Percentiles rank a stretch among this genome's conserved stretches.
phyloP scores from a whole-genome alignment of 1,139 yeast genomes.

The Suzukiozyma palmioleophila region DNA sequence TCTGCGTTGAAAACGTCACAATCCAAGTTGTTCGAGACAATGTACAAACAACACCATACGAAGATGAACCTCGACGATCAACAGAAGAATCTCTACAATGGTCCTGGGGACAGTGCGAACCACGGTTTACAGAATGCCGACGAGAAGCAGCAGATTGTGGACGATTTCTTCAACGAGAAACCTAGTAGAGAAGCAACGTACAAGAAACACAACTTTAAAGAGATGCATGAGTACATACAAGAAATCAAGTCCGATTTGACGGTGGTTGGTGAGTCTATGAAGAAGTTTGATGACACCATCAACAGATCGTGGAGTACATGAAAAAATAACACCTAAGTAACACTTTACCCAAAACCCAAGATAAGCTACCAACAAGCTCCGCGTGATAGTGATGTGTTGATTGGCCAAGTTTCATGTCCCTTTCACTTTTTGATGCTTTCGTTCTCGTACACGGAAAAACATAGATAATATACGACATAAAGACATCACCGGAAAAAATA shows the following conservation, averaged over 20 bases:
- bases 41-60: slow-evolving; percentile 39
- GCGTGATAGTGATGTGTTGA: no score
- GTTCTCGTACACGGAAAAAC: no score
- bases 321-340: no score
- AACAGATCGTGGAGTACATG: slow-evolving; percentile 27
- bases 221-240: slow-evolving; percentile 32
- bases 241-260: slow-evolving; percentile 31
- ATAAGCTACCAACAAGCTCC: no score
- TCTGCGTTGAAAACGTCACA: slow-evolving; percentile 57
- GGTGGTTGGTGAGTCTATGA: slow-evolving; percentile 37
- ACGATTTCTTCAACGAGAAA: slow-evolving; percentile 16
- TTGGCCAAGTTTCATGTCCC: no score
- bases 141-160: slow-evolving; percentile 12
- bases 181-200: slow-evolving; percentile 11
- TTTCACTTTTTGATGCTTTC: no score
- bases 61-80: slow-evolving; percentile 14
- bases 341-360: no score
- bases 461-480: no score
- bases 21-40: slow-evolving; percentile 51
- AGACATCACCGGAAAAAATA: no score
- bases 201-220: slow-evolving; percentile 35
- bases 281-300: slow-evolving; percentile 36
- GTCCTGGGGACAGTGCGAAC: background rate
- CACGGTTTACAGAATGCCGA: slow-evolving; percentile 1
- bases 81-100: slow-evolving; percentile 23